phyloP scores from a whole-genome alignment of 2,329 filamentous ascomycete species.

The Claviceps monticola region DNA sequence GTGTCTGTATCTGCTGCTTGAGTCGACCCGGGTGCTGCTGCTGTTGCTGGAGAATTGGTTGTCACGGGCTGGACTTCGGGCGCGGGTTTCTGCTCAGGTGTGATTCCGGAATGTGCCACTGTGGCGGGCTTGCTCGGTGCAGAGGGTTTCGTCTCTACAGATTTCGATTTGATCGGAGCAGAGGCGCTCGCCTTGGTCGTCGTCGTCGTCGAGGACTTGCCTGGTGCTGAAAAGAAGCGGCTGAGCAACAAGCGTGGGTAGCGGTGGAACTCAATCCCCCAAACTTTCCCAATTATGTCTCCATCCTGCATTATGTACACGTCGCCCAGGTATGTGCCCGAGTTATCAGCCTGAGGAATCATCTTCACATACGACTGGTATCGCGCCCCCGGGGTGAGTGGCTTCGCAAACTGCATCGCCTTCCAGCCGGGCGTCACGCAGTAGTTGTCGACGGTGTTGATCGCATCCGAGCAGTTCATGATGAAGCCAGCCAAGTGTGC shows the following conservation, averaged over 20 bases:
- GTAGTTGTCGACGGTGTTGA: conserved; percentile 38
- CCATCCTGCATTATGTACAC: conserved; percentile 41
- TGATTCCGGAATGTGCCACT: neutral
- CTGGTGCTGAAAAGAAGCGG: conserved; percentile 41
- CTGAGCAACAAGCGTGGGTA: conserved; percentile 54
- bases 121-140: neutral
- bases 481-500: conserved; percentile 48
- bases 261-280: conserved; percentile 50
- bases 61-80: neutral
- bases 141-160: neutral
- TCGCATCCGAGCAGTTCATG: conserved; percentile 39
- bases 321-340: conserved; percentile 33
- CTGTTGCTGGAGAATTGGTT: conserved; percentile 12
- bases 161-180: neutral
- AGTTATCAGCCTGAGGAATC: conserved; percentile 32
- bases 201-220: conserved; percentile 10
- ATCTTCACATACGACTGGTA: conserved; percentile 46
- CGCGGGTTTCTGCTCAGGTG: neutral
- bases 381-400: conserved; percentile 29
- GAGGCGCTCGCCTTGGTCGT: neutral
- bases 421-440: conserved; percentile 46
- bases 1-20: conserved; percentile 7
- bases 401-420: conserved; percentile 35
- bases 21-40: conserved; percentile 7
- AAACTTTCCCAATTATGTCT: conserved; percentile 32